Percentiles rank a stretch among this genome's conserved stretches.
Conservation (phyloP, 345 rosid genomes). For the Pseudoturritis turrita region DNA sequence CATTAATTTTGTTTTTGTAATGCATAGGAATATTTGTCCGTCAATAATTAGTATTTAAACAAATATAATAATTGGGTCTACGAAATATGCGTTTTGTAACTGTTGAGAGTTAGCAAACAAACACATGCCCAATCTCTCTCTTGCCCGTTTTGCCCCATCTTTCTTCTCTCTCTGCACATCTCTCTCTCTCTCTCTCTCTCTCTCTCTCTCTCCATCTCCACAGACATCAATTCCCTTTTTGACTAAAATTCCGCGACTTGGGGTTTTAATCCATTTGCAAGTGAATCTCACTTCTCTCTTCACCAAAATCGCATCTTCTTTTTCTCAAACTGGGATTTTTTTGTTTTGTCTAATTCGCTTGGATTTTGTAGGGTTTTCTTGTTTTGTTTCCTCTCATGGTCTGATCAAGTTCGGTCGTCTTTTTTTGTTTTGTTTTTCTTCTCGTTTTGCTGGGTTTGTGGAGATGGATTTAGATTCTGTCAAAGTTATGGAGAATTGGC, state of each 20-base stretch:
- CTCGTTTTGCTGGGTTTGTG: background rate
- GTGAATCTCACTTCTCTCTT: conserved; percentile 10
- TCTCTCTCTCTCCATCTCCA: conserved; percentile 3
- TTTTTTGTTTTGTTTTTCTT: background rate
- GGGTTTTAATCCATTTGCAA: background rate
- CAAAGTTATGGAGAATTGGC: conserved; percentile 23
- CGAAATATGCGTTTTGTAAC: conserved; percentile 23
- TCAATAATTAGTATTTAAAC: background rate
- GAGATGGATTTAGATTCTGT: conserved; percentile 30
- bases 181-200: background rate
- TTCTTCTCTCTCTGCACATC: background rate
- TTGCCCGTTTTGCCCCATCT: conserved; percentile 23
- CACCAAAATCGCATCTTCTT: background rate
- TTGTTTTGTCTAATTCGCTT: background rate
- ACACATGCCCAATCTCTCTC: conserved; percentile 18
- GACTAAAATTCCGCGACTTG: conserved; percentile 23
- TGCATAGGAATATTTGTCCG: conserved; percentile 1
- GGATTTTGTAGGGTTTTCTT: background rate
- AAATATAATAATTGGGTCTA: background rate
- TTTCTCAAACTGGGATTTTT: background rate
- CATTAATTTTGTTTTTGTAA: background rate
- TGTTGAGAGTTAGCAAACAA: conserved; percentile 29
- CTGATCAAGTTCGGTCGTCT: background rate
- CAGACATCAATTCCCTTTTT: conserved; percentile 32
- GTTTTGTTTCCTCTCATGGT: background rate